Conservation (phyloP, 2,329 filamentous ascomycete species). For the Delphinella strobiligena region DNA sequence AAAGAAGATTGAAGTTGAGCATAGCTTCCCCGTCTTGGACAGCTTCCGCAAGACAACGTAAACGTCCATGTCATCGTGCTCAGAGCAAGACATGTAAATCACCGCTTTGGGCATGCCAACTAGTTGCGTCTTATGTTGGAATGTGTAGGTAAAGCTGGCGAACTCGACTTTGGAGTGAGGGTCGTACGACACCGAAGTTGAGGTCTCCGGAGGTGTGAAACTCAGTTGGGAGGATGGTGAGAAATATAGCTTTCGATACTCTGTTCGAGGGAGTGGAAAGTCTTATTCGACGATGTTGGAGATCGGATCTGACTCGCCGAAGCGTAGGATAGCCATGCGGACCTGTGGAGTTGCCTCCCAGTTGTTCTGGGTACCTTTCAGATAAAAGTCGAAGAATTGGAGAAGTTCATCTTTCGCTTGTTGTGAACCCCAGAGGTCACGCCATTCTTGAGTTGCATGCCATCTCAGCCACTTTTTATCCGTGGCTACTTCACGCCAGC, state of each 20-base stretch:
- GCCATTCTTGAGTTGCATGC: conserved; percentile 31
- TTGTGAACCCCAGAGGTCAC: conserved; percentile 25
- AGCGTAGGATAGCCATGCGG: conserved; percentile 27
- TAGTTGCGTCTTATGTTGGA: conserved; percentile 25
- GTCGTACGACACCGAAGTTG: conserved; percentile 18
- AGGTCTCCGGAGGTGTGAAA: background rate
- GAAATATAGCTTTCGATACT: conserved; percentile 5
- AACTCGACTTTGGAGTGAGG: conserved; percentile 18
- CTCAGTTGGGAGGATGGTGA: background rate
- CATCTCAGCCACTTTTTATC: conserved; percentile 31
- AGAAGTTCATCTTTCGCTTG: conserved; percentile 24
- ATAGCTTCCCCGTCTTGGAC: conserved; percentile 30
- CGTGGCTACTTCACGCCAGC: conserved; percentile 24
- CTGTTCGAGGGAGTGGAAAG: conserved; percentile 3
- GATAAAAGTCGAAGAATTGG: conserved; percentile 32
- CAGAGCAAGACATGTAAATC: conserved; percentile 32
- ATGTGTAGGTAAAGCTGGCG: conserved; percentile 27
- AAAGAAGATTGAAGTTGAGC: conserved; percentile 33
- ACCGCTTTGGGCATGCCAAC: conserved; percentile 35
- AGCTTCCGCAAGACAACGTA: conserved; percentile 34
- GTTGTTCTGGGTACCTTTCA: conserved; percentile 30
- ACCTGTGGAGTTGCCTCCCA: conserved; percentile 32
- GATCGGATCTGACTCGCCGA: conserved; percentile 19
- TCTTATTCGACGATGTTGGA: conserved; percentile 2
- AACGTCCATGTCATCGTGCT: conserved; percentile 33